These are phyloP conservation scores for Stenocarpella maydis DNA, from an alignment of 2,329 filamentous ascomycete species.

Conservation along the genomic window DNA sequence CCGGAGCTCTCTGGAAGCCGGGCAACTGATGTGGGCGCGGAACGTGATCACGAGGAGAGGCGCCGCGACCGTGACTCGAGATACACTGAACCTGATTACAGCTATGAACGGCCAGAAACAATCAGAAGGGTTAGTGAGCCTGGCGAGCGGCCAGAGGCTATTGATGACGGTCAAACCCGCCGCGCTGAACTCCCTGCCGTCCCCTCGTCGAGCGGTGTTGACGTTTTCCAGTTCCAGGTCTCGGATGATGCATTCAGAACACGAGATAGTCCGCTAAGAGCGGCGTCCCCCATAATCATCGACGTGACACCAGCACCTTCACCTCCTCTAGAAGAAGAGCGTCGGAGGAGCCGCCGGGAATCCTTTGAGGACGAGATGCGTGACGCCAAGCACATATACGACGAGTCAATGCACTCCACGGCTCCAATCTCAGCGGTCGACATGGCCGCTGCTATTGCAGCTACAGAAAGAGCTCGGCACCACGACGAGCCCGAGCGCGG, in stretches of 20 bases:
- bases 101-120: conserved; percentile 30
- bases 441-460: conserved; percentile 56
- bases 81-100: conserved; percentile 14
- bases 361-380: conserved; percentile 58
- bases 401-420: conserved; percentile 57
- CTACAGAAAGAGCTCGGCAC: conserved; percentile 47
- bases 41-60: conserved; percentile 44
- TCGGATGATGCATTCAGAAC: conserved; percentile 60
- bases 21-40: conserved; percentile 36
- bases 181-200: conserved; percentile 39
- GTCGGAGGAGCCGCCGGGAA: conserved; percentile 58
- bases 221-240: conserved; percentile 69
- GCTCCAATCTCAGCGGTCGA: conserved; percentile 57
- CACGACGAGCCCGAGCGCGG: conserved; percentile 47
- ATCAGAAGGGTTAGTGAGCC: conserved; percentile 42
- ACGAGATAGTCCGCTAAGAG: conserved; percentile 16
- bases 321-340: conserved; percentile 36
- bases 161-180: conserved; percentile 41
- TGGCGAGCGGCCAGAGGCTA: conserved; percentile 36
- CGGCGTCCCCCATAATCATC: conserved; percentile 33
- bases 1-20: not conserved
- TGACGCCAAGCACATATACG: conserved; percentile 53
- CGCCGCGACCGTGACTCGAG: conserved; percentile 38
- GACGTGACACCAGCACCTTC: conserved; percentile 34
- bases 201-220: conserved; percentile 47